A percentile compares a stretch with the other conserved stretches of the same genome.
Conservation (phyloP, 108 stramenopile species). For the Mediolabrus comicus region DNA sequence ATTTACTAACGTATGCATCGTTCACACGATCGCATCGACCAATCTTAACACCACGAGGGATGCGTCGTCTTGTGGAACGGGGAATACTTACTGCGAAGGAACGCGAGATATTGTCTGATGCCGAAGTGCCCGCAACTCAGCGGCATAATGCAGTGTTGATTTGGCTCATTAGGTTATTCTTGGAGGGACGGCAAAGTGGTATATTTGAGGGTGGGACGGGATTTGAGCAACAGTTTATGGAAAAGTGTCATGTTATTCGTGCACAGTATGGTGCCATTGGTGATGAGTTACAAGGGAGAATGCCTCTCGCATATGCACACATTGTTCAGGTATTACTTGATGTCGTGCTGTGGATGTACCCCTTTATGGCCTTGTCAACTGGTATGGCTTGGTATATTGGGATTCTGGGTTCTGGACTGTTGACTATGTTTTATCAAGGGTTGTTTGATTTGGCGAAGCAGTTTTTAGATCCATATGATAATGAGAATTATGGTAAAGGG, state of each 20-base stretch:
- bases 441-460: constrained; percentile 91
- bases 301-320: constrained; percentile 93
- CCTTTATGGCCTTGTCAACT: constrained; percentile 77
- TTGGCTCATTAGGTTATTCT: constrained; percentile 82
- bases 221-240: constrained; percentile 82
- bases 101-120: constrained; percentile 69
- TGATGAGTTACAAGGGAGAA: constrained; percentile 82
- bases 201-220: constrained; percentile 77
- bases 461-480: constrained; percentile 92
- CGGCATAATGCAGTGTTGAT: constrained; percentile 85
- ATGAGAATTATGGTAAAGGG: constrained; percentile 88
- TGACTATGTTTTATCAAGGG: constrained; percentile 87
- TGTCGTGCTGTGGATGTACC: constrained; percentile 86
- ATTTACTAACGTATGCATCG: constrained; percentile 85
- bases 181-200: constrained; percentile 78
- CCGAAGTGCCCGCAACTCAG: constrained; percentile 80
- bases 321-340: constrained; percentile 89
- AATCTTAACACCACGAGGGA: constrained; percentile 82
- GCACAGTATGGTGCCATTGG: constrained; percentile 86
- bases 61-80: constrained; percentile 82
- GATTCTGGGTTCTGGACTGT: constrained; percentile 73
- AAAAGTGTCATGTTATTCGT: constrained; percentile 85
- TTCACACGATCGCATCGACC: constrained; percentile 89
- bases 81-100: constrained; percentile 81
- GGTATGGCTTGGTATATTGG: constrained; percentile 78